Evolutionary conservation across 2,329 filamentous ascomycete genomes (phyloP).

Genomic region (Aspergillus ochraceoroseus): DNA sequence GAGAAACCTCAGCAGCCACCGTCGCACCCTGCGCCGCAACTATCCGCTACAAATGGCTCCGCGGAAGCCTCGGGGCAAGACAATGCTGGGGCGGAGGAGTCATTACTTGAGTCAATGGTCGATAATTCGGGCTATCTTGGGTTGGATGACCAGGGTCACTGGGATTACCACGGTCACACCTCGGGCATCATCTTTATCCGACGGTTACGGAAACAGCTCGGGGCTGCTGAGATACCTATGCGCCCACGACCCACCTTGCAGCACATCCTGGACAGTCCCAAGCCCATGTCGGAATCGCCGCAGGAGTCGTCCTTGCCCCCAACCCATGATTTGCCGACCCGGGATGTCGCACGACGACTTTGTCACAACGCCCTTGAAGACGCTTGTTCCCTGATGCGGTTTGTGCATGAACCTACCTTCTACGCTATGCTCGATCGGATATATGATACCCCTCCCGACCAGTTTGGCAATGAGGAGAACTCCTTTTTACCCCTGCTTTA

Average conservation of each 20-base stretch:
- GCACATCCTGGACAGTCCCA: slow-evolving; percentile 65
- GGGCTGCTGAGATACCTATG: slow-evolving; percentile 55
- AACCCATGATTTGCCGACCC: slow-evolving; percentile 64
- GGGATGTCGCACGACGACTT: slow-evolving; percentile 52
- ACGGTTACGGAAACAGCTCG: slow-evolving; percentile 82
- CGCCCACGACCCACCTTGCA: slow-evolving; percentile 49
- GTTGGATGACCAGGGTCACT: slow-evolving; percentile 82
- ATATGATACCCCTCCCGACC: slow-evolving; percentile 64
- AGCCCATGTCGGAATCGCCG: slow-evolving; percentile 60
- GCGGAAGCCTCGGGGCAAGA: slow-evolving; percentile 25
- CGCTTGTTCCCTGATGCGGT: slow-evolving; percentile 60
- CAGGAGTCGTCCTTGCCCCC: slow-evolving; percentile 52
- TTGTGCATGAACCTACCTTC: slow-evolving; percentile 78
- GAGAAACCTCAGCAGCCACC: slow-evolving; percentile 23
- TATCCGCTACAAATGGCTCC: slow-evolving; percentile 19
- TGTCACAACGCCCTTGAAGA: slow-evolving; percentile 59
- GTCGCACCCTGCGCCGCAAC: slow-evolving; percentile 12
- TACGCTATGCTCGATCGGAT: slow-evolving; percentile 70
- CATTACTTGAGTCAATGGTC: slow-evolving; percentile 87
- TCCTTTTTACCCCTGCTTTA: slow-evolving; percentile 67
- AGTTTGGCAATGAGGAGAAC: slow-evolving; percentile 60
- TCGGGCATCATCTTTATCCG: slow-evolving; percentile 85
- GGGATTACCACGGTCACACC: slow-evolving; percentile 92
- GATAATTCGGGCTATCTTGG: slow-evolving; percentile 87
- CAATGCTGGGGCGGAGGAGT: slow-evolving; percentile 55